These are phyloP conservation scores for Ogataea nonfermentans DNA, from an alignment of 805 yeast genomes.

Conservation along the genomic window DNA sequence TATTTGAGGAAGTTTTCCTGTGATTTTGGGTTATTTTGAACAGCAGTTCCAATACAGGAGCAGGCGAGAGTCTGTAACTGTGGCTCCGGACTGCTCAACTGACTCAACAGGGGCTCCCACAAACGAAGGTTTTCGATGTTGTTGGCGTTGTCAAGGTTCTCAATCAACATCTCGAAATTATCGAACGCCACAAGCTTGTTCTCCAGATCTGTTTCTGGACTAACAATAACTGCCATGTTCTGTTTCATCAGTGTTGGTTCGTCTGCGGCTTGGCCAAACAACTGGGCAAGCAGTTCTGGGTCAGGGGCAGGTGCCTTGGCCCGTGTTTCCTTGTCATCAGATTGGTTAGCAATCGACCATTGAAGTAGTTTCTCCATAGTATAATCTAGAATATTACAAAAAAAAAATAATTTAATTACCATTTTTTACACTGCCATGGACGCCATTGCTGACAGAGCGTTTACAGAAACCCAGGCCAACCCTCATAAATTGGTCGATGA, in stretches of 20 bases:
- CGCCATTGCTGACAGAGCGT: conserved; percentile 61
- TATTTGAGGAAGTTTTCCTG: conserved; percentile 65
- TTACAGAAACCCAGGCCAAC: conserved; percentile 31
- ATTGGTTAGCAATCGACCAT: conserved; percentile 85
- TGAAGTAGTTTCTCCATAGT: conserved; percentile 85
- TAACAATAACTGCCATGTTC: conserved; percentile 57
- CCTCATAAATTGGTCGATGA: conserved; percentile 46
- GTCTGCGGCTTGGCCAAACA: conserved; percentile 75
- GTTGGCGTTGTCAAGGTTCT: conserved; percentile 92
- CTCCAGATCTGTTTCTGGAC: conserved; percentile 59
- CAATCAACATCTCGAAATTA: conserved; percentile 90
- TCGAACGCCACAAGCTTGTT: conserved; percentile 76
- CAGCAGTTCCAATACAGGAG: conserved; percentile 84
- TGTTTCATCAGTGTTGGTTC: conserved; percentile 87
- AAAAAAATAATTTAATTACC: background rate
- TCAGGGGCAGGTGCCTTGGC: conserved; percentile 68
- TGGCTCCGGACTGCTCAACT: conserved; percentile 44
- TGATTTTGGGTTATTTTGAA: conserved; percentile 80
- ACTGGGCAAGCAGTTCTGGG: conserved; percentile 72
- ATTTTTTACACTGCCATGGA: conserved; percentile 44
- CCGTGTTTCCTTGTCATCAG: conserved; percentile 68
- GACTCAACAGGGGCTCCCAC: conserved; percentile 70
- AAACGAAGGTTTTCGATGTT: conserved; percentile 78
- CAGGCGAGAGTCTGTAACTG: conserved; percentile 57
- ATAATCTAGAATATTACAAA: conserved; percentile 8